Evolutionary conservation across 2,329 filamentous ascomycete genomes (phyloP).

Genomic region (Grosmannia clavigera): DNA sequence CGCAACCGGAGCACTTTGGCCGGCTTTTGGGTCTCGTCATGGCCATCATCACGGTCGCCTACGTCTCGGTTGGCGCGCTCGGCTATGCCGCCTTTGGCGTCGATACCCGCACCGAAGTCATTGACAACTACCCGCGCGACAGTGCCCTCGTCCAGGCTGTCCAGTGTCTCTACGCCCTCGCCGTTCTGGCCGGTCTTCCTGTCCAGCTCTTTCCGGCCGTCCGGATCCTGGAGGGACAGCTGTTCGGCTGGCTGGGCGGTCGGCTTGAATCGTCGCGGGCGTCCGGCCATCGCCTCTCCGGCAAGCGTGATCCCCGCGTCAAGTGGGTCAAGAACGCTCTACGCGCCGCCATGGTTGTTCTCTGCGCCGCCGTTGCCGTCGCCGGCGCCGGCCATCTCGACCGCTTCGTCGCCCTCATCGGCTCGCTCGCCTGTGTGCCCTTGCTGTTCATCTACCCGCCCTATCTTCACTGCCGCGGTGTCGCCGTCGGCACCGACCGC

Average conservation of each 20-base stretch:
- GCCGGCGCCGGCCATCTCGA: conserved; percentile 57
- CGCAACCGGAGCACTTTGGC: conserved; percentile 54
- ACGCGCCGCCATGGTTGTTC: conserved; percentile 39
- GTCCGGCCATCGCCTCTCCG: conserved; percentile 33
- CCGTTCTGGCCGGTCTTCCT: conserved; percentile 60
- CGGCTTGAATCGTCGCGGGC: background rate
- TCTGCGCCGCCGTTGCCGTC: conserved; percentile 50
- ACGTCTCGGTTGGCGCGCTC: conserved; percentile 58
- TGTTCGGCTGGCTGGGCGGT: conserved; percentile 41
- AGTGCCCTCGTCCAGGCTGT: conserved; percentile 63
- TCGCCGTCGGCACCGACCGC: conserved; percentile 35
- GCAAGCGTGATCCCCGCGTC: conserved; percentile 49
- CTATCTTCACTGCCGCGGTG: conserved; percentile 55
- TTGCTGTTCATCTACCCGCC: conserved; percentile 69
- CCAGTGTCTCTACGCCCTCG: conserved; percentile 61
- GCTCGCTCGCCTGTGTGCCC: conserved; percentile 61
- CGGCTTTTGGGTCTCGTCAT: conserved; percentile 56
- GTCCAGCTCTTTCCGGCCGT: conserved; percentile 65
- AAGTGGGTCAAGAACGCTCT: conserved; percentile 71
- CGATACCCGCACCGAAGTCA: conserved; percentile 58
- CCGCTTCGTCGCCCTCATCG: conserved; percentile 63
- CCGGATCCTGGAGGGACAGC: conserved; percentile 54
- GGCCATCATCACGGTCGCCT: conserved; percentile 60
- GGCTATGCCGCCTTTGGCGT: conserved; percentile 65
- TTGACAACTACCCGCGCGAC: conserved; percentile 62